phyloP scores from a whole-genome alignment of 371 early-diverging fungal genomes.

The Massospora cicadina region DNA sequence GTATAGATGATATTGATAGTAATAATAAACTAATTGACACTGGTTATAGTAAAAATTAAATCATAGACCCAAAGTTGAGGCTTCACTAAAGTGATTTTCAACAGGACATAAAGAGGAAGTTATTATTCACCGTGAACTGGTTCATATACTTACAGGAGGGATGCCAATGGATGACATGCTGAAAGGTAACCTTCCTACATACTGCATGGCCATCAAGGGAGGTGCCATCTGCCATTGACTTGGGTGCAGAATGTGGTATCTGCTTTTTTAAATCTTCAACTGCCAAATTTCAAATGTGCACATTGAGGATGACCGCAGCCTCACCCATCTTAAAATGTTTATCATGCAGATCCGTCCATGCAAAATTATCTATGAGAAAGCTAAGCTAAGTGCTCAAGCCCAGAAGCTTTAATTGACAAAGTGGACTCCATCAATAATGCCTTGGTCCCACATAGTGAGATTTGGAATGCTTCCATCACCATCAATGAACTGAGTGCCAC shows the following conservation, averaged over 20 bases:
- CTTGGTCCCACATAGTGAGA: slow-evolving; percentile 56
- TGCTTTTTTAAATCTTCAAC: slow-evolving; percentile 93
- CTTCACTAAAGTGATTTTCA: too few species aligned
- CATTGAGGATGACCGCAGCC: slow-evolving; percentile 70
- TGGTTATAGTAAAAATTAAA: too few species aligned
- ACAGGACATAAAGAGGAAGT: slow-evolving; percentile 59
- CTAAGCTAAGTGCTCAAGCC: slow-evolving; percentile 38
- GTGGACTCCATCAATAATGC: slow-evolving; percentile 9
- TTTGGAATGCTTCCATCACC: slow-evolving; percentile 58
- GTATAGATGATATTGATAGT: too few species aligned
- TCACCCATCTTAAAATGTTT: slow-evolving; percentile 80
- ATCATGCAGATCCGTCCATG: slow-evolving; percentile 78
- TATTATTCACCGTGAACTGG: slow-evolving; percentile 89
- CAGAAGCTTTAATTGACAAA: slow-evolving; percentile 39
- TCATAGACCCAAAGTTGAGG: too few species aligned
- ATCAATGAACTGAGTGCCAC: slow-evolving; percentile 41
- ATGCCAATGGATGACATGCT: slow-evolving; percentile 87
- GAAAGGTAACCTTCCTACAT: slow-evolving; percentile 72
- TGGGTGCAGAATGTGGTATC: slow-evolving; percentile 43
- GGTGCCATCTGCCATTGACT: slow-evolving; percentile 18
- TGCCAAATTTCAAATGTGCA: slow-evolving; percentile 66
- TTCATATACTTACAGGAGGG: slow-evolving; percentile 84
- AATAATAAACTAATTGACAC: too few species aligned
- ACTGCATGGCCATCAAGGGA: slow-evolving; percentile 81
- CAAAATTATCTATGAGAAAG: slow-evolving; percentile 75